Conservation (phyloP, 495 filamentous ascomycete genomes). For the Neurospora discreta region DNA sequence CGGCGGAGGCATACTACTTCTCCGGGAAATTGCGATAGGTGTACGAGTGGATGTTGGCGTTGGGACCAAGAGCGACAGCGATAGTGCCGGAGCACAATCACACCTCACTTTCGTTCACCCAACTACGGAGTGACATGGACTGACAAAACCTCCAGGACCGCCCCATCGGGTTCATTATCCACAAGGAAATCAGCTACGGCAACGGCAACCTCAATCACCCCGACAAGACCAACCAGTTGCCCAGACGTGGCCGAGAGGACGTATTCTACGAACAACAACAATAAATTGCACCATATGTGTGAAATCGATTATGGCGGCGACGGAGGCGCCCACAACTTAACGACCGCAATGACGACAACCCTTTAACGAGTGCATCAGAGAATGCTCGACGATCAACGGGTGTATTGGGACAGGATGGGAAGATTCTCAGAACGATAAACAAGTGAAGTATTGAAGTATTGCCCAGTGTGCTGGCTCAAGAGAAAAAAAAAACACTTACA, state of each 20-base stretch:
- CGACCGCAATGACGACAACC: neutral
- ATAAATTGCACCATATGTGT: slow-evolving; percentile 10
- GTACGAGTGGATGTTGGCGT: slow-evolving; percentile 13
- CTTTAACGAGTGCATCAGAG: slow-evolving; percentile 14
- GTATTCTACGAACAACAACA: slow-evolving; percentile 3
- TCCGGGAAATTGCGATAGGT: slow-evolving; percentile 11
- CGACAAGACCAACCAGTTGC: slow-evolving; percentile 1
- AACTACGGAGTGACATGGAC: neutral
- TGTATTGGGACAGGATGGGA: slow-evolving; percentile 17
- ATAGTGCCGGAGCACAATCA: neutral
- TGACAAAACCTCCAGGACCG: neutral
- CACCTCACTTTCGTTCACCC: neutral
- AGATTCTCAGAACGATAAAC: neutral
- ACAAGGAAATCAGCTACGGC: neutral
- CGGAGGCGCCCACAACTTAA: slow-evolving; percentile 7
- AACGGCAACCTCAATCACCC: neutral
- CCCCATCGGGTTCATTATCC: neutral
- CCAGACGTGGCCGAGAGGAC: slow-evolving; percentile 2
- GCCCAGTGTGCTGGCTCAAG: slow-evolving; percentile 8
- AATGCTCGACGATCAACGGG: slow-evolving; percentile 1
- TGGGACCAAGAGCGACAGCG: neutral
- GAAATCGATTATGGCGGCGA: slow-evolving; percentile 13
- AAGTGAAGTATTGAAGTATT: neutral
- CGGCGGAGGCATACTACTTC: slow-evolving; percentile 3
- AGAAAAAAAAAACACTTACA: neutral